A percentile compares a stretch with the other conserved stretches of the same genome.
Evolutionary conservation across 352 stramenopile genomes (phyloP).

Genomic region (Chrysophaeum taylorii): DNA sequence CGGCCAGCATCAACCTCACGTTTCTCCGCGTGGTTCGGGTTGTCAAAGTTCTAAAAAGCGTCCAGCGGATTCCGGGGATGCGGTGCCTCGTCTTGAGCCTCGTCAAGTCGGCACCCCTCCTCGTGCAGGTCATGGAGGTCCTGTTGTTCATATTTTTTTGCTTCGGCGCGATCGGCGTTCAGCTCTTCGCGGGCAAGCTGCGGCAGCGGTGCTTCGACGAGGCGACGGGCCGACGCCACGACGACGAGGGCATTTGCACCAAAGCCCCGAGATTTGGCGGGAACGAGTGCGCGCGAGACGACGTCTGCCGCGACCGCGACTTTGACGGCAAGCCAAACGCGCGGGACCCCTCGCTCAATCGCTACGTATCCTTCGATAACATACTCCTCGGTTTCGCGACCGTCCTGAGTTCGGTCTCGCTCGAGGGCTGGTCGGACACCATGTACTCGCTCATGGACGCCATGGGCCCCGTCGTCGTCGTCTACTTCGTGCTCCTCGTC

Average conservation of each 20-base stretch:
- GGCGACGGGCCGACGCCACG: neutral
- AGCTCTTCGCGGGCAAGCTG: constrained; percentile 65
- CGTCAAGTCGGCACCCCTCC: constrained; percentile 19
- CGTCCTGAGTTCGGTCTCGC: constrained; percentile 78
- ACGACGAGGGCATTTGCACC: constrained; percentile 12
- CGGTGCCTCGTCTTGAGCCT: constrained; percentile 21
- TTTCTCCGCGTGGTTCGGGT: constrained; percentile 68
- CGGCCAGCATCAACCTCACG: neutral
- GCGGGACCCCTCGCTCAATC: constrained; percentile 17
- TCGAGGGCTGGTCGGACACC: constrained; percentile 76
- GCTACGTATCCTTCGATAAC: constrained; percentile 80
- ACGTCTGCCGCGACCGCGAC: constrained; percentile 4
- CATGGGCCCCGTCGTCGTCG: constrained; percentile 29
- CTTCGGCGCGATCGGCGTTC: constrained; percentile 70
- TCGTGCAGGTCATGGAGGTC: constrained; percentile 67
- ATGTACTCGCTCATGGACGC: constrained; percentile 54
- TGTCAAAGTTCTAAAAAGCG: constrained; percentile 33
- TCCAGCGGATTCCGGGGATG: constrained; percentile 22
- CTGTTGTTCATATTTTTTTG: constrained; percentile 76
- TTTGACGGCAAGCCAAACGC: neutral
- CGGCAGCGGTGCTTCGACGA: constrained; percentile 49
- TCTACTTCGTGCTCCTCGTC: constrained; percentile 72
- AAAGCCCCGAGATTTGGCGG: neutral
- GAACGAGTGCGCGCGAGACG: neutral
- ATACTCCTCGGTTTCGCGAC: constrained; percentile 72